Conservation (phyloP, 2,329 filamentous ascomycete species). For the Dothideomycetes sp. region DNA sequence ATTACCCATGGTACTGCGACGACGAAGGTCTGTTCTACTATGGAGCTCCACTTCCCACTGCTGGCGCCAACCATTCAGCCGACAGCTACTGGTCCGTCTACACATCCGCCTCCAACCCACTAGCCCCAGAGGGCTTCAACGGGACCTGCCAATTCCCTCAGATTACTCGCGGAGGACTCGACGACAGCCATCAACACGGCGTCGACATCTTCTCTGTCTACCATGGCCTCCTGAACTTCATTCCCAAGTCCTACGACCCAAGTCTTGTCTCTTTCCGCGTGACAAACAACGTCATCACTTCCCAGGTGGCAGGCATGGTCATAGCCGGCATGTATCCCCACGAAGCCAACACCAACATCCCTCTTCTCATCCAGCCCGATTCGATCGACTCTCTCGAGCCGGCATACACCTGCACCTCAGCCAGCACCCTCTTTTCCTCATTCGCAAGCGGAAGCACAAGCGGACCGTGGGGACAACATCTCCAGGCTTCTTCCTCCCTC, state of each 20-base stretch:
- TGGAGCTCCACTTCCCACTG: constrained; percentile 38
- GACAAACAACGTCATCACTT: constrained; percentile 74
- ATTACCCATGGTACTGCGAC: constrained; percentile 61
- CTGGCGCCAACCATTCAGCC: constrained; percentile 37
- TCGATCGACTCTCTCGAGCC: constrained; percentile 65
- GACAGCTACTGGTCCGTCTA: constrained; percentile 56
- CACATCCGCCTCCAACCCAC: constrained; percentile 54
- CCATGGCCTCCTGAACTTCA: constrained; percentile 54
- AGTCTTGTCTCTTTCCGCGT: constrained; percentile 54
- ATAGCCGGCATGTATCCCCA: constrained; percentile 56
- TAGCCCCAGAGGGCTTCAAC: constrained; percentile 53
- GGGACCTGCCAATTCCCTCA: constrained; percentile 74
- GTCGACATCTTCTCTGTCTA: constrained; percentile 70
- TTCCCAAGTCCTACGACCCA: constrained; percentile 41
- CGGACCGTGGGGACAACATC: constrained; percentile 52
- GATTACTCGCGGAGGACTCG: constrained; percentile 59
- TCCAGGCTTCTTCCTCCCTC: constrained; percentile 44
- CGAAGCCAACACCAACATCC: constrained; percentile 16
- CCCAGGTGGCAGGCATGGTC: constrained; percentile 67
- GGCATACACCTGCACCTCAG: constrained; percentile 52
- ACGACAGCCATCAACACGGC: constrained; percentile 67
- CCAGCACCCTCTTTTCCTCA: constrained; percentile 31
- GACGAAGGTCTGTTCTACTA: constrained; percentile 62
- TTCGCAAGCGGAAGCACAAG: constrained; percentile 36
- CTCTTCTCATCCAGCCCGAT: constrained; percentile 37